These are phyloP conservation scores for Botrytis porri DNA, from an alignment of 2,329 filamentous ascomycete species.

Conservation along the genomic window DNA sequence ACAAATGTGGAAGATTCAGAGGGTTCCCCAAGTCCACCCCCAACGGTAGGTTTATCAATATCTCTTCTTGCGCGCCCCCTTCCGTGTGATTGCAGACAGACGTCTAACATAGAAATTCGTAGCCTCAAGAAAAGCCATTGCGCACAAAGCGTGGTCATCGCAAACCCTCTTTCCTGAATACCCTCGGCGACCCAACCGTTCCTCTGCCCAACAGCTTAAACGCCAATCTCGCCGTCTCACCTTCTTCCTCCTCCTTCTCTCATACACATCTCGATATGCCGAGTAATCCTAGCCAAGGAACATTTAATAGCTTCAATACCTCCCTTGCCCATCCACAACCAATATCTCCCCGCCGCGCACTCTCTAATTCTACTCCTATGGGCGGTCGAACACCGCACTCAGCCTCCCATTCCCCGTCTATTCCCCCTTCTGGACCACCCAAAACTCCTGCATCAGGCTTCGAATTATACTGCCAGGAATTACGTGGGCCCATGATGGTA, in stretches of 20 bases:
- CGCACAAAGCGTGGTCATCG: constrained; percentile 71
- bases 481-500: constrained; percentile 28
- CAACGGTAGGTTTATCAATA: constrained; percentile 57
- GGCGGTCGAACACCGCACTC: constrained; percentile 14
- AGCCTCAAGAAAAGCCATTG: constrained; percentile 77
- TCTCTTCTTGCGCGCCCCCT: constrained; percentile 23
- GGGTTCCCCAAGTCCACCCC: constrained; percentile 74
- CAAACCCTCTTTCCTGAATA: constrained; percentile 49
- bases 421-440: constrained; percentile 17
- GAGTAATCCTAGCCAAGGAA: constrained; percentile 39
- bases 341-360: constrained; percentile 25
- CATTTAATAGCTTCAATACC: constrained; percentile 26
- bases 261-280: constrained; percentile 45
- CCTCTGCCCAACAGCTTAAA: constrained; percentile 47
- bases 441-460: constrained; percentile 32
- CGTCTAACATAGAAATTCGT: constrained; percentile 29
- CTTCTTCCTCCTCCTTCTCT: constrained; percentile 52
- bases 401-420: constrained; percentile 20
- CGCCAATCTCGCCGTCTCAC: constrained; percentile 45
- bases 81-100: constrained; percentile 16
- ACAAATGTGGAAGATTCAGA: constrained; percentile 75
- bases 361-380: constrained; percentile 14
- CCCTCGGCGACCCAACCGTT: constrained; percentile 41
- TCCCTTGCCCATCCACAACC: constrained; percentile 17
- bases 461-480: constrained; percentile 35